Conservation (phyloP, 495 filamentous ascomycete species). For the Talaromyces adpressus region DNA sequence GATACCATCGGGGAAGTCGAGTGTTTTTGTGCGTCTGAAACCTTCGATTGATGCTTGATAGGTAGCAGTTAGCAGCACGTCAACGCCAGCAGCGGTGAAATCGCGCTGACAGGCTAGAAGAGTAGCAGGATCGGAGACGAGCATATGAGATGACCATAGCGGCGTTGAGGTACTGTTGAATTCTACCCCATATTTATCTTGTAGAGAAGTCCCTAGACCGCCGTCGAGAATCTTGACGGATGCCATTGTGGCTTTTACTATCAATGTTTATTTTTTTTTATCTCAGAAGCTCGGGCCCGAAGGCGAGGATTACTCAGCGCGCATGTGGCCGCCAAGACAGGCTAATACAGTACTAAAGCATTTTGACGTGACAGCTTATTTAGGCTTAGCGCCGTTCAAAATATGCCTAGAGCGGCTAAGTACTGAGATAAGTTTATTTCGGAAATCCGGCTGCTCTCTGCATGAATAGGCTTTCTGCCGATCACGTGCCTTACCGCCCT, state of each 20-base stretch:
- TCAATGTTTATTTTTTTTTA: background rate
- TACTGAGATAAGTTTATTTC: too few species aligned
- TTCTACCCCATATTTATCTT: conserved; percentile 38
- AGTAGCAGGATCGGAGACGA: conserved; percentile 41
- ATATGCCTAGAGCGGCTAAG: too few species aligned
- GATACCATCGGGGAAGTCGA: conserved; percentile 17
- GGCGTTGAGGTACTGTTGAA: conserved; percentile 44
- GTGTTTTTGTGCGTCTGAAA: conserved; percentile 34
- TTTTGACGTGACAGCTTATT: too few species aligned
- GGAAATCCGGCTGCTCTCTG: background rate
- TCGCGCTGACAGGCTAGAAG: conserved; percentile 45
- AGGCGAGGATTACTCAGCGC: too few species aligned
- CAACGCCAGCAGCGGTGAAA: conserved; percentile 46
- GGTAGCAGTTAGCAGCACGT: conserved; percentile 57
- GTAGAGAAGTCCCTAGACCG: conserved; percentile 59
- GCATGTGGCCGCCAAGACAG: too few species aligned
- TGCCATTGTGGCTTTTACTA: background rate
- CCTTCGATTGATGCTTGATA: conserved; percentile 55
- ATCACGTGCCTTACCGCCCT: background rate
- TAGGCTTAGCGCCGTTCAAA: too few species aligned
- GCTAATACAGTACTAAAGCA: too few species aligned
- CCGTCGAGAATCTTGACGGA: conserved; percentile 46
- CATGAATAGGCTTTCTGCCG: background rate
- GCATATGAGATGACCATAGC: conserved; percentile 59
- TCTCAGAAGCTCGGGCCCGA: too few species aligned